Evolutionary conservation across 495 filamentous ascomycete genomes (phyloP), one percentile per base, ranked within the genome.

Genomic region (Haplographium delicatum): DNA sequence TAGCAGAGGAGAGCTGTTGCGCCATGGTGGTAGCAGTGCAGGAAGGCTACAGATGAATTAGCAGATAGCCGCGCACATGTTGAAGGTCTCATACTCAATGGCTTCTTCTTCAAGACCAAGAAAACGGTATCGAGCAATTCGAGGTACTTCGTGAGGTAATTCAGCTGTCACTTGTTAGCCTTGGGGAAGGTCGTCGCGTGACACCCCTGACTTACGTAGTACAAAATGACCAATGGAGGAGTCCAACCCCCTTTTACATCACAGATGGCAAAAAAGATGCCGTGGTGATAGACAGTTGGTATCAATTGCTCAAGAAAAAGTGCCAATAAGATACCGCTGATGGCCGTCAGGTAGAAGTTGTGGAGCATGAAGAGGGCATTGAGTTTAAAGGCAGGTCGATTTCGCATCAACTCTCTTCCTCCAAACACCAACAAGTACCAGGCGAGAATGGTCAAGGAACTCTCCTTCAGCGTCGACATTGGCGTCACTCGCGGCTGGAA

Each of bases 21-120:
- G 62, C 86, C 86, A 64, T 91, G 84, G 72, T 90, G 86, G 67
- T 89, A 90, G 69, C 82, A 87, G 74, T 91, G 86, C 39, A 91
- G 81, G 79, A 91, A 91, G 63, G 86, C 83, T 87, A 45, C 37
- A 49, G 15, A 27, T 22, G 28, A 22, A 56, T 70, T 54, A 71
- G 63, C 39, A 43, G 34, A 50, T 41, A 23, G 19, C 38, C 11
- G 9, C 1, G 26, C 19, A 45, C 16, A 27, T 30, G 19, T 43
- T 31, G 3, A 15, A 44, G 23, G 33, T 19, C 26, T 59, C 80
- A 52, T 80, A 85, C 82, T 86, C 64, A 88, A 68, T 25, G 86
- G 86, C 75, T 90, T 91, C 76, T 91, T 91, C 80, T 90, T 89
- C 57, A 89, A 69, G 69, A 89, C 83, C 48, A 91, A 68, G 75